Evolutionary conservation across 148 eudicot species (phyloP).

Genomic region (Cornus controversa): DNA sequence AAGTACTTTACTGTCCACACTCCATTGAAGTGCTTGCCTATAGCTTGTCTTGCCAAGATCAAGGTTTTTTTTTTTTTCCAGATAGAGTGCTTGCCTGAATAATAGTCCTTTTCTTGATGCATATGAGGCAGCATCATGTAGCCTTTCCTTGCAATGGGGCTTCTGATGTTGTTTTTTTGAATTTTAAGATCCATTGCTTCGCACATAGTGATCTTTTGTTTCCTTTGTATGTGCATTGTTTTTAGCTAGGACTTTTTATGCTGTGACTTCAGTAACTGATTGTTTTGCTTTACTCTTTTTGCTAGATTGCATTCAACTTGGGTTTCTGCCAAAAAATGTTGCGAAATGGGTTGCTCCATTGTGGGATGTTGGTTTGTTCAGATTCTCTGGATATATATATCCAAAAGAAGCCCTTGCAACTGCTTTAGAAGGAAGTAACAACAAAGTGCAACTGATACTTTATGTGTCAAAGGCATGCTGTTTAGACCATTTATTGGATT

Average conservation of each 20-base stretch:
- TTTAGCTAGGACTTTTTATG: neutral
- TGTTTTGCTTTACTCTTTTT: slow-evolving; percentile 16
- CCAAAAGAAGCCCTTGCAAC: slow-evolving; percentile 74
- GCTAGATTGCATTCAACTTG: slow-evolving; percentile 75
- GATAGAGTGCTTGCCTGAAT: neutral
- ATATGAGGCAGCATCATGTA: neutral
- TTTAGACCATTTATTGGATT: slow-evolving; percentile 13
- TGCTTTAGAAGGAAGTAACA: slow-evolving; percentile 72
- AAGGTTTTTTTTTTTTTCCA: neutral
- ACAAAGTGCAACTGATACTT: slow-evolving; percentile 60
- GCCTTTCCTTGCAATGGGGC: neutral
- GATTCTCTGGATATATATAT: slow-evolving; percentile 60
- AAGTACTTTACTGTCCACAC: too few relatives aligned
- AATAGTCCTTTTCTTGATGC: neutral
- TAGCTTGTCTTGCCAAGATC: too few relatives aligned
- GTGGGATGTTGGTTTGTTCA: slow-evolving; percentile 66
- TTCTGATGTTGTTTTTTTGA: neutral
- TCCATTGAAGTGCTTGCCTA: too few relatives aligned
- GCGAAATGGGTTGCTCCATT: slow-evolving; percentile 94
- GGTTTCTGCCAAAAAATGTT: slow-evolving; percentile 75
- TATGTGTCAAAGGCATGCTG: slow-evolving; percentile 61
- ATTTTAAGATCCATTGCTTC: neutral
- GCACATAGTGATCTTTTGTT: neutral
- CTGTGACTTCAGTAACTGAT: neutral
- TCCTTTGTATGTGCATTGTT: neutral